Evolutionary conservation across 768 basidiomycete species (phyloP).

Genomic region (Lentinula raphanica): DNA sequence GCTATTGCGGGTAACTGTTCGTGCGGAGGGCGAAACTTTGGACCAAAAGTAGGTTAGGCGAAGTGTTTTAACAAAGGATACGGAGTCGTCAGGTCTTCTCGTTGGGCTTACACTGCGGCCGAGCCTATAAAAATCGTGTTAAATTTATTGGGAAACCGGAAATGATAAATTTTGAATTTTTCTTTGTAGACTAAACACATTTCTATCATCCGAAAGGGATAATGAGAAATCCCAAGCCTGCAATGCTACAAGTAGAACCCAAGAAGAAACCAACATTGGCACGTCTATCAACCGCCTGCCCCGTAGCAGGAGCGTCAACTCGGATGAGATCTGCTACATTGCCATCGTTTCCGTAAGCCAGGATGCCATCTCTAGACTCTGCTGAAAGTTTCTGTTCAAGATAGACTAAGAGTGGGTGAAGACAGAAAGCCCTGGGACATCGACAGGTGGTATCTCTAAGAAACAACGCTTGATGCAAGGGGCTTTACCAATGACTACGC

Average conservation of each 20-base stretch:
- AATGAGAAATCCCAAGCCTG: background rate
- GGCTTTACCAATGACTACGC: slow-evolving; percentile 16
- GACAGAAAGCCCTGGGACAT: background rate
- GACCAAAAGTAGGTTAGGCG: no score
- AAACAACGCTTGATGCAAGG: slow-evolving; percentile 30
- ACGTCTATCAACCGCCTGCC: background rate
- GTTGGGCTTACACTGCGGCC: no score
- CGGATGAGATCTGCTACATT: background rate
- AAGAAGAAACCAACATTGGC: background rate
- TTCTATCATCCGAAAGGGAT: no score
- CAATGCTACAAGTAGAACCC: background rate
- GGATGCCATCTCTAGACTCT: slow-evolving; percentile 1
- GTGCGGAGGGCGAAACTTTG: no score
- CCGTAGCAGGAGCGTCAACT: background rate
- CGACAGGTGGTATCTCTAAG: slow-evolving; percentile 29
- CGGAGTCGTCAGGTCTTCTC: no score
- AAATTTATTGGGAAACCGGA: no score
- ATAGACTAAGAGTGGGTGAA: background rate
- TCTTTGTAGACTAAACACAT: no score
- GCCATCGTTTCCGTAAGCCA: background rate
- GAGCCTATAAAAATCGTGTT: no score
- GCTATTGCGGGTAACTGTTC: no score
- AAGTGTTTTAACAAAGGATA: no score
- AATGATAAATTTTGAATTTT: no score
- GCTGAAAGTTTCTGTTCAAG: background rate